Percentiles rank a stretch among this genome's conserved stretches.
Evolutionary conservation across 768 basidiomycete species (phyloP).

Genomic region (Gymnopilus dilepis): DNA sequence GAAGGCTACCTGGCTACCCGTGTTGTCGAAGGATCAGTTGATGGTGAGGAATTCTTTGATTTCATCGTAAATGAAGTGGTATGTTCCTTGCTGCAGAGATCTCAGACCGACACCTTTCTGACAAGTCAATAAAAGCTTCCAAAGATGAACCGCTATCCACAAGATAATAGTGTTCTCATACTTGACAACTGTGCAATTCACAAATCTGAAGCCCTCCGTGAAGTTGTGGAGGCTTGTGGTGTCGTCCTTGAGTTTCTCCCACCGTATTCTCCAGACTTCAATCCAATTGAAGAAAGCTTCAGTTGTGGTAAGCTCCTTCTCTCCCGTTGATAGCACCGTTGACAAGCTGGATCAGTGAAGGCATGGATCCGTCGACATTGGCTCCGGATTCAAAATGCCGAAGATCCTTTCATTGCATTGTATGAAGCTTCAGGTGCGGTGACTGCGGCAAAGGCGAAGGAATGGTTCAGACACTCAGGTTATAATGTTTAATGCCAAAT

Average conservation of each 20-base stretch:
- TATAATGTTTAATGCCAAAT: neutral
- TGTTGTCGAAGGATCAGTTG: conserved; percentile 32
- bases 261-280: conserved; percentile 41
- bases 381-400: neutral
- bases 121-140: conserved; percentile 22
- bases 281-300: conserved; percentile 41
- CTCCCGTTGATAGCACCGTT: neutral
- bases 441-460: neutral
- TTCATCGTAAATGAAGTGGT: conserved; percentile 37
- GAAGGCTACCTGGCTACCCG: conserved; percentile 35
- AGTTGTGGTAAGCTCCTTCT: conserved; percentile 2
- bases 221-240: conserved; percentile 27
- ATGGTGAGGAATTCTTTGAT: conserved; percentile 30
- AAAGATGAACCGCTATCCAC: conserved; percentile 34
- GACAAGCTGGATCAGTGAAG: neutral
- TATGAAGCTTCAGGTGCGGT: neutral
- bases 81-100: conserved; percentile 17
- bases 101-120: neutral
- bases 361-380: neutral
- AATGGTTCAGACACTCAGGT: neutral
- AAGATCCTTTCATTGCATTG: neutral
- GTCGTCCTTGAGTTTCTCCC: conserved; percentile 32
- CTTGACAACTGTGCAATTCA: conserved; percentile 35
- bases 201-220: conserved; percentile 27
- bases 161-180: conserved; percentile 22